A percentile compares a stretch with the other conserved stretches of the same genome.
Conservation (phyloP, 768 basidiomycete species). For the Suillus americanus region DNA sequence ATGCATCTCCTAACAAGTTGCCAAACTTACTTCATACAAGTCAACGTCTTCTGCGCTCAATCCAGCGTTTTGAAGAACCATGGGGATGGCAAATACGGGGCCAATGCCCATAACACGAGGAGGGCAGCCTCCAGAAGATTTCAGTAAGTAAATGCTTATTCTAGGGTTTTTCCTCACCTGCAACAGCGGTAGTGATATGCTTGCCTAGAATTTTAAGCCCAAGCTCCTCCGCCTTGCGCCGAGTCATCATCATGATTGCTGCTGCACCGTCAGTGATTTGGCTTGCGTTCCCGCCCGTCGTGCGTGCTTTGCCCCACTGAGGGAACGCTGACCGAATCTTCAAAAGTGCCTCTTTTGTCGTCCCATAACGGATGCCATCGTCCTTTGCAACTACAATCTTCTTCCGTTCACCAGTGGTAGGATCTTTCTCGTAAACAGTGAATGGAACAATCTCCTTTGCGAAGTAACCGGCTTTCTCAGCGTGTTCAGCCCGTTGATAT, state of each 20-base stretch:
- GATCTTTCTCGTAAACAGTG: slow-evolving; percentile 59
- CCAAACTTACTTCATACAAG: slow-evolving; percentile 62
- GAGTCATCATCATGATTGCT: slow-evolving; percentile 77
- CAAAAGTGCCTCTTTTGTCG: slow-evolving; percentile 60
- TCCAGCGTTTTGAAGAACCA: slow-evolving; percentile 66
- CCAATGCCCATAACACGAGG: slow-evolving; percentile 91
- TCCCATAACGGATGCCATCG: slow-evolving; percentile 77
- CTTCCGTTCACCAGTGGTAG: slow-evolving; percentile 50
- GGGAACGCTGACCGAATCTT: slow-evolving; percentile 79
- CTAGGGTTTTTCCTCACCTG: slow-evolving; percentile 40
- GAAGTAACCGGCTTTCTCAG: slow-evolving; percentile 67
- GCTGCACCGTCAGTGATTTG: slow-evolving; percentile 87
- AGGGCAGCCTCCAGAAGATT: slow-evolving; percentile 48
- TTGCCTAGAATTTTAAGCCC: slow-evolving; percentile 76
- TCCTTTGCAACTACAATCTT: slow-evolving; percentile 63
- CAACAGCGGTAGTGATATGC: slow-evolving; percentile 69
- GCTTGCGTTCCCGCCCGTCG: slow-evolving; percentile 85
- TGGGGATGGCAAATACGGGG: slow-evolving; percentile 81
- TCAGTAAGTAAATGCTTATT: background rate
- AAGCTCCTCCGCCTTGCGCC: slow-evolving; percentile 74
- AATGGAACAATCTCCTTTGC: slow-evolving; percentile 74
- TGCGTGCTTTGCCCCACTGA: slow-evolving; percentile 72
- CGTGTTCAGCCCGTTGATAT: slow-evolving; percentile 76
- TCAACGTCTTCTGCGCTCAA: slow-evolving; percentile 71
- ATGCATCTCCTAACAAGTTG: background rate